These are phyloP conservation scores for Quercus suber DNA, from an alignment of 306 rosid species.

Conservation along the genomic window DNA sequence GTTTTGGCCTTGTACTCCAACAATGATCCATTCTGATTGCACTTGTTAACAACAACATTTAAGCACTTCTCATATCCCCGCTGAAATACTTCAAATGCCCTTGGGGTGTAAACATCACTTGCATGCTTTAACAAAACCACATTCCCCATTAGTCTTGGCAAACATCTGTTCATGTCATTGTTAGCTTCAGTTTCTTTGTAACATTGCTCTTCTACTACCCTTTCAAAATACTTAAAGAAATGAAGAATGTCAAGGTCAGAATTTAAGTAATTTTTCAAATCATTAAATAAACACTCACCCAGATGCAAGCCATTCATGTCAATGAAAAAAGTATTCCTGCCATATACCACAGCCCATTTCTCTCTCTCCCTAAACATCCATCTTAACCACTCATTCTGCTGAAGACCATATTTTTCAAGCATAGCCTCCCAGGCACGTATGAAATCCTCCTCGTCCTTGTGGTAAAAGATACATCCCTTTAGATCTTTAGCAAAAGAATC, in stretches of 20 bases:
- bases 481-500: constrained; percentile 53
- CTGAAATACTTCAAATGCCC: constrained; percentile 68
- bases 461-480: constrained; percentile 47
- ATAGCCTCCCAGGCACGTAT: constrained; percentile 49
- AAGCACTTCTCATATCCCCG: constrained; percentile 54
- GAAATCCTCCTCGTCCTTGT: constrained; percentile 53
- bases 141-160: constrained; percentile 59
- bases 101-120: constrained; percentile 46
- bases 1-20: constrained; percentile 46
- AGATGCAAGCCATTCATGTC: constrained; percentile 53
- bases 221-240: constrained; percentile 52
- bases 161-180: constrained; percentile 45
- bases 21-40: constrained; percentile 36
- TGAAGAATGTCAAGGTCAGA: constrained; percentile 45
- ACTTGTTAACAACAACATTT: constrained; percentile 51
- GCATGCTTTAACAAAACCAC: constrained; percentile 54
- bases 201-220: constrained; percentile 48
- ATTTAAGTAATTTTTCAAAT: constrained; percentile 33
- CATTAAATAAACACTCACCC: constrained; percentile 46
- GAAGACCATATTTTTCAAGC: constrained; percentile 50
- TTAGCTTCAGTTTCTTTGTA: constrained; percentile 60
- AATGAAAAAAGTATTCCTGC: constrained; percentile 48
- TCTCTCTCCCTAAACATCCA: constrained; percentile 69
- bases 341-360: constrained; percentile 58
- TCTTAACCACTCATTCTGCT: constrained; percentile 62